Evolutionary conservation across 139 green algal genomes (phyloP), one percentile per base, ranked within the genome.

Genomic region (Marvania coccoides): DNA sequence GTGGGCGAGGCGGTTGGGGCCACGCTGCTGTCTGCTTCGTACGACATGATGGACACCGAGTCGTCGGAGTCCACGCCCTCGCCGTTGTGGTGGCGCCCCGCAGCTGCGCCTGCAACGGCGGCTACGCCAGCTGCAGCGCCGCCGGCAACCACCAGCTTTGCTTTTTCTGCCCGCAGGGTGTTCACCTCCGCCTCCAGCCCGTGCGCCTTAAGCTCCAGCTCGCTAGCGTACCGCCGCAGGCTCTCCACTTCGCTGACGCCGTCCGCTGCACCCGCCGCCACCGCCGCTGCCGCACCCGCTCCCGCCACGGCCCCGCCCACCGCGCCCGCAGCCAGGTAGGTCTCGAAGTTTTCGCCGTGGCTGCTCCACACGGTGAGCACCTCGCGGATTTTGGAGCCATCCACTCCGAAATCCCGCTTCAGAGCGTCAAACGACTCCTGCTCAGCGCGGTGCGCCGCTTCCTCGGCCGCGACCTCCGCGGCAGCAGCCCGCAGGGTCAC

Each of bases 271-370:
- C 13, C 54, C 19, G 13, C 29, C 54, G 30, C 54, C 29, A 12
- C 13, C 51, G 6, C n/a, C 61, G 70, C 34, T 48, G 35, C 63
- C 76, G 75, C 46, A 63, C 29, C 13, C 29, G 38, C 33, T 69
- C 47, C 54, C 39, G 1, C 45, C 79, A 57, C 67, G 80, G 78
- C n/a, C 64, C 74, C 58, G 71, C 45, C 74, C 71, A 82, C n/a
- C 68, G 65, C 6, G 69, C 61, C 34, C 63, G 70, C 61, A 78
- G 74, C 62, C 35, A 63, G 10, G 15, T 26, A 63, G 15, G 78
- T 51, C 73, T 83, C 72, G 19, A 76, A 79, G 66, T 81, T 73
- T 63, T 75, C 55, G 33, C 74, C 71, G 47, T 85, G 63, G 13
- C 58, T 23, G 15, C 67, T 29, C 77, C 74, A 83, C 14, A 73